Percentiles rank a stretch among this genome's conserved stretches.
Conservation (phyloP, 208 protist genomes). For the Leishmania martiniquensis region DNA sequence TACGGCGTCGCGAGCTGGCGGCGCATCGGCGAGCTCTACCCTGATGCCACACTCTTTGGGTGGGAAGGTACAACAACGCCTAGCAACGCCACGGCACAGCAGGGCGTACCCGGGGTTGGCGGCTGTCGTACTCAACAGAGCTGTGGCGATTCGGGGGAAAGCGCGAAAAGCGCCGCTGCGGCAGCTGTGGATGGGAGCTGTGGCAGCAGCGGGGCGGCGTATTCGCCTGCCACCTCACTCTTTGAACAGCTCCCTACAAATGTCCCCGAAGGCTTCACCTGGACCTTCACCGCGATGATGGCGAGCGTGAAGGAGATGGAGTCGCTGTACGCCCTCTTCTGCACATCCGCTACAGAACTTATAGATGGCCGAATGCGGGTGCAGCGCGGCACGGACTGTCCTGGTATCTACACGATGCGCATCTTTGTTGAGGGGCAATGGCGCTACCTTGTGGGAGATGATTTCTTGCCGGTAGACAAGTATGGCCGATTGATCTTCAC, state of each 20-base stretch:
- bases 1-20: slow-evolving; percentile 66
- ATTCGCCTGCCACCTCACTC: not conserved
- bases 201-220: not conserved
- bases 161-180: not conserved
- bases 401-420: slow-evolving; percentile 62
- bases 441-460: slow-evolving; percentile 87
- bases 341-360: slow-evolving; percentile 2
- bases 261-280: slow-evolving; percentile 46
- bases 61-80: not conserved
- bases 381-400: slow-evolving; percentile 21
- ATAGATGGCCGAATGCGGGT: not conserved
- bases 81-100: not conserved
- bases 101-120: no score
- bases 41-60: slow-evolving; percentile 55
- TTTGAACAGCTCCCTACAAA: slow-evolving; percentile 33
- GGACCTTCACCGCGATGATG: slow-evolving; percentile 59
- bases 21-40: slow-evolving; percentile 67
- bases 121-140: not conserved
- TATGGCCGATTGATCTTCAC: slow-evolving; percentile 73
- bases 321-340: slow-evolving; percentile 18
- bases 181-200: not conserved
- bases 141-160: not conserved
- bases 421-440: slow-evolving; percentile 84
- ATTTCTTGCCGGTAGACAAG: slow-evolving; percentile 80
- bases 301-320: slow-evolving; percentile 35